These are phyloP conservation scores for Rhizopus arrhizus DNA, from an alignment of 371 early-diverging fungal species.

Conservation along the genomic window DNA sequence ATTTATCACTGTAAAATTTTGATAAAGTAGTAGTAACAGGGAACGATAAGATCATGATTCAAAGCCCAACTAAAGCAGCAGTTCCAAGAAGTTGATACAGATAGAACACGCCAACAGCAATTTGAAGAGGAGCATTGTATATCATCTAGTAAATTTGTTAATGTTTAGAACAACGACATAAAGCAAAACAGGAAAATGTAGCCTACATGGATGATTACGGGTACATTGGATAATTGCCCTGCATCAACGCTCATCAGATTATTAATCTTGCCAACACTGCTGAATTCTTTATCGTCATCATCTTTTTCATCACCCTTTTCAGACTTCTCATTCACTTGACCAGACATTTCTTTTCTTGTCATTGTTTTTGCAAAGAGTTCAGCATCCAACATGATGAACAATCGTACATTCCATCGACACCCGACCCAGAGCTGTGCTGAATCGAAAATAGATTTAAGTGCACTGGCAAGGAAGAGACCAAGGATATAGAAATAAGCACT, in stretches of 20 bases:
- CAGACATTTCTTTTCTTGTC: slow-evolving; percentile 52
- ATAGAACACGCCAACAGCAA: slow-evolving; percentile 47
- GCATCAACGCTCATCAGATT: slow-evolving; percentile 85
- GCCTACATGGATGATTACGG: slow-evolving; percentile 44
- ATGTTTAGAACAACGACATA: background rate
- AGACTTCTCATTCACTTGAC: slow-evolving; percentile 35
- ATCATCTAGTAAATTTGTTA: slow-evolving; percentile 28
- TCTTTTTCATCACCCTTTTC: slow-evolving; percentile 7
- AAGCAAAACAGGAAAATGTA: too few relatives aligned
- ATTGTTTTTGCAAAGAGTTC: slow-evolving; percentile 57
- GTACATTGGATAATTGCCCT: slow-evolving; percentile 48
- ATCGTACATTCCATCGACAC: slow-evolving; percentile 54
- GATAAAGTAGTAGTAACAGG: slow-evolving; percentile 60
- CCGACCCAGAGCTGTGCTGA: slow-evolving; percentile 51
- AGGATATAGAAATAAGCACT: slow-evolving; percentile 49
- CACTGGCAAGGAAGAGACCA: slow-evolving; percentile 46
- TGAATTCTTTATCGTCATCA: slow-evolving; percentile 22
- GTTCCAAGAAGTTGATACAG: slow-evolving; percentile 56
- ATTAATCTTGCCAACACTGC: slow-evolving; percentile 71
- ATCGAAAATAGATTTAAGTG: slow-evolving; percentile 39
- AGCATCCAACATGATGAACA: slow-evolving; percentile 49
- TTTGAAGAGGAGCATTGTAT: slow-evolving; percentile 57
- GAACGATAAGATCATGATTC: slow-evolving; percentile 54
- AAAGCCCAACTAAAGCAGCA: slow-evolving; percentile 54
- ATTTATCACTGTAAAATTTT: slow-evolving; percentile 25